A percentile compares a stretch with the other conserved stretches of the same genome.
These are phyloP conservation scores for Volvariella surrecta DNA, from an alignment of 1,284 basidiomycete species.

Conservation along the genomic window DNA sequence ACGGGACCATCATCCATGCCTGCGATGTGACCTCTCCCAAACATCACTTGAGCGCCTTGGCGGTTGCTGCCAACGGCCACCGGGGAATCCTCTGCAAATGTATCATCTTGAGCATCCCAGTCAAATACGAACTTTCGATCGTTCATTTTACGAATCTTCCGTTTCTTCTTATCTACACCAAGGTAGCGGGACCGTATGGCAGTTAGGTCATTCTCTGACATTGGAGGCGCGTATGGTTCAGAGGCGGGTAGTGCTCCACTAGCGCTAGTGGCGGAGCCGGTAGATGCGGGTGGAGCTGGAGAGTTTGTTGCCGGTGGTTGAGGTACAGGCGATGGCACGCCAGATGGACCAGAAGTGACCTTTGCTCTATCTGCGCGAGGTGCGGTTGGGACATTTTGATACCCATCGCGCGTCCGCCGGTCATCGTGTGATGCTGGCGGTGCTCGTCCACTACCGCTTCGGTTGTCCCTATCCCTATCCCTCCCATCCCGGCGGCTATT, in stretches of 20 bases:
- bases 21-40: constrained; percentile 74
- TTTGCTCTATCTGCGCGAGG: constrained; percentile 68
- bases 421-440: constrained; percentile 26
- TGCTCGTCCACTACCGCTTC: constrained; percentile 24
- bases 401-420: constrained; percentile 31
- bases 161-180: constrained; percentile 87
- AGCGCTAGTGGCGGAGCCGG: constrained; percentile 12
- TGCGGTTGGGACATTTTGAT: constrained; percentile 72
- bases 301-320: constrained; percentile 38
- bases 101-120: constrained; percentile 94
- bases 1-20: constrained; percentile 69
- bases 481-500: constrained; percentile 17
- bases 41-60: constrained; percentile 82
- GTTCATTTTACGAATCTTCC: constrained; percentile 87
- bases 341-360: constrained; percentile 21
- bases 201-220: constrained; percentile 67
- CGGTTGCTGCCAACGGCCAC: constrained; percentile 53
- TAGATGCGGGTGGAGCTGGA: constrained; percentile 31
- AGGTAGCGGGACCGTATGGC: constrained; percentile 85
- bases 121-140: constrained; percentile 98
- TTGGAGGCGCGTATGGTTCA: constrained; percentile 54
- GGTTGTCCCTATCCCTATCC: constrained; percentile 20
- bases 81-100: constrained; percentile 62
- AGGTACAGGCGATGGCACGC: constrained; percentile 20
- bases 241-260: constrained; percentile 21